phyloP scores from a whole-genome alignment of 1,139 yeast genomes.

The Candida mesenterica region DNA sequence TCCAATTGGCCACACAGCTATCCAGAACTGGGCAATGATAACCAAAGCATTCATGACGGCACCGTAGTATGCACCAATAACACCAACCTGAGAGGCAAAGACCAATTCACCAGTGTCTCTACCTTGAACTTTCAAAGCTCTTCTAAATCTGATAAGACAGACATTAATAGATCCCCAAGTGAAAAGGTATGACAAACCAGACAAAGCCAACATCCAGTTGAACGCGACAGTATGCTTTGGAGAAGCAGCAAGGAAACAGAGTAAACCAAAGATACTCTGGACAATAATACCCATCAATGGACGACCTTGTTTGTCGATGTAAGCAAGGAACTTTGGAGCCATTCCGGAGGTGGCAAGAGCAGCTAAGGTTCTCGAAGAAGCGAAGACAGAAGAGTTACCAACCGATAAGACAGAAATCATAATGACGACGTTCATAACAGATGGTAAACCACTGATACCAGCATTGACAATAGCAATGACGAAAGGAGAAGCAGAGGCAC shows the following conservation, averaged over 20 bases:
- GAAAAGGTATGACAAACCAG: slow-evolving; percentile 36
- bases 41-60: slow-evolving; percentile 27
- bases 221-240: slow-evolving; percentile 32
- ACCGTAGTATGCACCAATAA: slow-evolving; percentile 32
- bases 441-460: slow-evolving; percentile 24
- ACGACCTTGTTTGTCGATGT: slow-evolving; percentile 72
- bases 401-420: slow-evolving; percentile 25
- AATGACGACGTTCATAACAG: slow-evolving; percentile 26
- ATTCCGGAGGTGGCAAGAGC: slow-evolving; percentile 80
- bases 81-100: slow-evolving; percentile 33
- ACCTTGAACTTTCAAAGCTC: slow-evolving; percentile 32
- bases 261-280: slow-evolving; percentile 44
- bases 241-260: slow-evolving; percentile 41
- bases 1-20: slow-evolving; percentile 40
- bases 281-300: slow-evolving; percentile 66
- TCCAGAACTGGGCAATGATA: slow-evolving; percentile 43
- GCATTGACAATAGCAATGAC: slow-evolving; percentile 46
- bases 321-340: slow-evolving; percentile 72
- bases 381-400: slow-evolving; percentile 52
- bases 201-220: slow-evolving; percentile 36
- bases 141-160: slow-evolving; percentile 37
- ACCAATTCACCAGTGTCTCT: slow-evolving; percentile 32
- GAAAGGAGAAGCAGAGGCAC: slow-evolving; percentile 68
- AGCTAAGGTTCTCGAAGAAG: slow-evolving; percentile 77
- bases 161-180: slow-evolving; percentile 39